phyloP scores from a whole-genome alignment of 2,329 filamentous ascomycete species.

The Botrytis paeoniae region DNA sequence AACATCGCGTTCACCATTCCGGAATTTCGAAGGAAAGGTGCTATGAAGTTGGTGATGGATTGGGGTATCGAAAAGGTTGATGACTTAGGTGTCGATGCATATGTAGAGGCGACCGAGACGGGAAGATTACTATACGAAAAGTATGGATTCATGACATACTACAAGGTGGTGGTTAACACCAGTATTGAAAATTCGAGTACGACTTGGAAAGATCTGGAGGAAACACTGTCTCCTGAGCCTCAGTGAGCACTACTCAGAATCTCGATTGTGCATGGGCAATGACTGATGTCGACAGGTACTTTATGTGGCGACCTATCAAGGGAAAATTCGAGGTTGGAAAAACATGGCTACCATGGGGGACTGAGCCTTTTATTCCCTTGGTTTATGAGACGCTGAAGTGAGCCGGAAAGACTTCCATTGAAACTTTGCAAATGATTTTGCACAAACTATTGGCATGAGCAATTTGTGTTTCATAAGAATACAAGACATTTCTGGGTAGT shows the following conservation, averaged over 20 bases:
- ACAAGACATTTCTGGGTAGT: too few species aligned
- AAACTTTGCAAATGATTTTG: not conserved
- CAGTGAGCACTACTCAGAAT: not conserved
- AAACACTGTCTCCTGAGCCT: not conserved
- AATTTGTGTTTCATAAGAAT: not conserved
- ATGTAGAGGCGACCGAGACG: constrained; percentile 3
- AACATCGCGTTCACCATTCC: not conserved
- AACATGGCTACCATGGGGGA: not conserved
- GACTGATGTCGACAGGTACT: not conserved
- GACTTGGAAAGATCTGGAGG: not conserved
- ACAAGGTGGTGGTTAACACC: not conserved
- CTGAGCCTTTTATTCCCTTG: not conserved
- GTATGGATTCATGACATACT: not conserved
- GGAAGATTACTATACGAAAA: not conserved
- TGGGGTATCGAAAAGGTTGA: not conserved
- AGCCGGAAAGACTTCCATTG: not conserved
- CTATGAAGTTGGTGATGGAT: not conserved
- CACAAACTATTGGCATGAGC: not conserved
- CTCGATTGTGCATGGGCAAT: not conserved
- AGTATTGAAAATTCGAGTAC: not conserved
- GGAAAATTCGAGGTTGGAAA: not conserved
- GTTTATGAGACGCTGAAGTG: not conserved
- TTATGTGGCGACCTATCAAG: not conserved
- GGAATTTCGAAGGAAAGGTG: not conserved
- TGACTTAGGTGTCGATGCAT: not conserved